Conservation (phyloP, 2,329 filamentous ascomycete species). For the Endoconidiophora laricicola region DNA sequence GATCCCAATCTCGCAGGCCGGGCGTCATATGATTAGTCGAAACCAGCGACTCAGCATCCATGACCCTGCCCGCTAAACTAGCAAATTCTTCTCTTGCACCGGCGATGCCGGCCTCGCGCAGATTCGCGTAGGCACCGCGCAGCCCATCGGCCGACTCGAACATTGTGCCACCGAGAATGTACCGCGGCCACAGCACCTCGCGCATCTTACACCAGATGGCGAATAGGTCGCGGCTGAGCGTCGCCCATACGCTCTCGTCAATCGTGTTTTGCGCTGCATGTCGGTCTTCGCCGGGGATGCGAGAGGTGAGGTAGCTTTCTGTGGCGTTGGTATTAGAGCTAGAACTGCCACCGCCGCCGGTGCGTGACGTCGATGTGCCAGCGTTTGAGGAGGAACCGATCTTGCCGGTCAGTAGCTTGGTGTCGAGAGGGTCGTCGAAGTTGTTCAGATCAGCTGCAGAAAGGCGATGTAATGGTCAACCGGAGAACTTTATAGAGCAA, state of each 20-base stretch:
- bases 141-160: constrained; percentile 37
- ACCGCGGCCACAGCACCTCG: constrained; percentile 91
- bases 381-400: constrained; percentile 44
- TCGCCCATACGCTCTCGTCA: constrained; percentile 94
- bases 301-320: constrained; percentile 71
- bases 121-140: constrained; percentile 44
- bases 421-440: constrained; percentile 73
- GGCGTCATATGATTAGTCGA: constrained; percentile 63
- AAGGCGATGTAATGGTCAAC: neutral
- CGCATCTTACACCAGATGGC: constrained; percentile 97
- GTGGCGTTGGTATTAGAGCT: constrained; percentile 29
- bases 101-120: constrained; percentile 39
- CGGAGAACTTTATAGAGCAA: neutral
- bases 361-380: constrained; percentile 1
- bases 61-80: constrained; percentile 41
- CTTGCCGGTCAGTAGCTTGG: constrained; percentile 70
- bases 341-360: neutral
- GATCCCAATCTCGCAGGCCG: constrained; percentile 87
- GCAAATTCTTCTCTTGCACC: constrained; percentile 47
- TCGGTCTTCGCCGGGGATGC: constrained; percentile 84
- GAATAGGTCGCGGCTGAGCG: constrained; percentile 76
- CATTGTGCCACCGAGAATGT: constrained; percentile 61
- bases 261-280: constrained; percentile 82
- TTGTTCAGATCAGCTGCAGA: constrained; percentile 68
- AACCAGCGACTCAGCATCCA: constrained; percentile 46